These are phyloP conservation scores for Calonectria pseudoreteaudii DNA, from an alignment of 2,329 filamentous ascomycete genomes.

Conservation along the genomic window DNA sequence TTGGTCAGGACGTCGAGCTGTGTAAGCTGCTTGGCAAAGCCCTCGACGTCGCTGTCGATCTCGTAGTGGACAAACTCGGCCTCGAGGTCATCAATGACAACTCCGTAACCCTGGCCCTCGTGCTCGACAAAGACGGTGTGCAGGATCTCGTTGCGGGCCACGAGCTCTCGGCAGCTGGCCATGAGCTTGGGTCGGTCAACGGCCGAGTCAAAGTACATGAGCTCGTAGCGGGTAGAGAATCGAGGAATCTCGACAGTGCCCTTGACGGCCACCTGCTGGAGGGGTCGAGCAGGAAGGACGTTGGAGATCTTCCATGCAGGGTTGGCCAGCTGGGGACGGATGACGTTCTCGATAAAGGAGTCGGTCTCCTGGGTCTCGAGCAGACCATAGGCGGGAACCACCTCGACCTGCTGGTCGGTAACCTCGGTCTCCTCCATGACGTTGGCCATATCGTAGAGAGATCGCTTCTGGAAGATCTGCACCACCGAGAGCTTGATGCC, in stretches of 20 bases:
- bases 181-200: conserved; percentile 59
- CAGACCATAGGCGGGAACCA: background rate
- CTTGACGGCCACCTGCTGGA: conserved; percentile 69
- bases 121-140: conserved; percentile 73
- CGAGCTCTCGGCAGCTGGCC: conserved; percentile 64
- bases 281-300: conserved; percentile 68
- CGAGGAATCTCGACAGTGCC: conserved; percentile 69
- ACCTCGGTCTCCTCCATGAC: conserved; percentile 53
- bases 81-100: conserved; percentile 67
- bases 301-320: conserved; percentile 49
- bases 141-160: conserved; percentile 72
- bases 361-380: background rate
- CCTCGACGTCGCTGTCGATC: conserved; percentile 59
- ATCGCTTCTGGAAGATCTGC: conserved; percentile 64
- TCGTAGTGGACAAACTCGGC: conserved; percentile 64
- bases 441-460: conserved; percentile 49
- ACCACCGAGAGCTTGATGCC: conserved; percentile 64
- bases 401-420: conserved; percentile 32
- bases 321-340: background rate
- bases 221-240: conserved; percentile 73
- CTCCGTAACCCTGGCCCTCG: conserved; percentile 63
- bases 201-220: conserved; percentile 68
- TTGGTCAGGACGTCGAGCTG: conserved; percentile 66
- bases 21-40: conserved; percentile 66
- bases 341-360: background rate